Conservation (phyloP, 1,139 yeast species). For the Candida neerlandica region DNA sequence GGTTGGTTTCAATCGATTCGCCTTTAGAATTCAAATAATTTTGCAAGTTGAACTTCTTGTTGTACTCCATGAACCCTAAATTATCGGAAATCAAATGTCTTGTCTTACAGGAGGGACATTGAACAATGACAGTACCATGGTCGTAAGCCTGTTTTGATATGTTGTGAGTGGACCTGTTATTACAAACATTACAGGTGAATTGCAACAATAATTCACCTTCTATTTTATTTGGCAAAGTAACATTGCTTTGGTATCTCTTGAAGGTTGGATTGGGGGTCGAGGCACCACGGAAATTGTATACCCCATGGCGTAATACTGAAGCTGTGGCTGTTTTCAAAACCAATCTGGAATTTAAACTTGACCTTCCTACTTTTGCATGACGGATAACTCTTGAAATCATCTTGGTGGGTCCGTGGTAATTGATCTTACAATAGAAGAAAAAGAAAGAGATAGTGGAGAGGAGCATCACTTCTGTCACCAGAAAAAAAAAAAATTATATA, state of each 20-base stretch:
- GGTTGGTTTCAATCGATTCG: constrained; percentile 62
- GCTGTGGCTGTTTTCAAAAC: neutral
- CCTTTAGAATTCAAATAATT: constrained; percentile 81
- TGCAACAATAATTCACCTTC: constrained; percentile 64
- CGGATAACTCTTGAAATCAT: constrained; percentile 3
- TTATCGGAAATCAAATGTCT: constrained; percentile 95
- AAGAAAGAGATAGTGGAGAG: neutral
- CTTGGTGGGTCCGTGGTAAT: neutral
- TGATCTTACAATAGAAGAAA: neutral
- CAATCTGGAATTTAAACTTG: neutral
- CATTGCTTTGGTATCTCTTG: constrained; percentile 1
- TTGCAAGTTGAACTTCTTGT: constrained; percentile 70
- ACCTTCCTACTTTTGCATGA: neutral
- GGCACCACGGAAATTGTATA: neutral
- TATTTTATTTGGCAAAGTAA: neutral
- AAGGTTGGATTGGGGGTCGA: neutral
- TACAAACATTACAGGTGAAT: constrained; percentile 90
- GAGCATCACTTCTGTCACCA: no score
- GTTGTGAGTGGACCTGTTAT: constrained; percentile 79
- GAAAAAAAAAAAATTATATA: constrained; percentile 2
- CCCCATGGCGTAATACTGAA: neutral
- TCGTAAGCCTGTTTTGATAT: constrained; percentile 91
- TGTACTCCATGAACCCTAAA: constrained; percentile 72
- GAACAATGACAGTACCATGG: constrained; percentile 82
- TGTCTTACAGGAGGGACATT: constrained; percentile 88